Percentiles rank a stretch among this genome's conserved stretches.
Conservation (phyloP, 345 rosid species). For the Aquilaria malaccensis region DNA sequence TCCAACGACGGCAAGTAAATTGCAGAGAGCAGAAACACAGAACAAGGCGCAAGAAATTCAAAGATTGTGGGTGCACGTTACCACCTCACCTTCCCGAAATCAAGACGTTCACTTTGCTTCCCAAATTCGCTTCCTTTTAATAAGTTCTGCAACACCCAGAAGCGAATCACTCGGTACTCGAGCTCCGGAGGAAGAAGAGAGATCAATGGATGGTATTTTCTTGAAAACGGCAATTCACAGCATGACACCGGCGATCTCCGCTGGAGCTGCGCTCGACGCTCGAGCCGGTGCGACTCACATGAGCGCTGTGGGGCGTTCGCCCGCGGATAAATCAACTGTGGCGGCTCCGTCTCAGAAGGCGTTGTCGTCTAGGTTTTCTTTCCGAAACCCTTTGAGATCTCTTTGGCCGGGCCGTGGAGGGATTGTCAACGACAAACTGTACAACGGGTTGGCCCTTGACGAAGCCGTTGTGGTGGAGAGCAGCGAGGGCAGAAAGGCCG, state of each 20-base stretch:
- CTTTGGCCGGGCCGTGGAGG: constrained; percentile 37
- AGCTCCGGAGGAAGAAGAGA: too few species aligned
- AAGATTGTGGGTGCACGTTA: constrained; percentile 38
- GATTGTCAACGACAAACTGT: constrained; percentile 22
- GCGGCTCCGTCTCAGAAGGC: constrained; percentile 32
- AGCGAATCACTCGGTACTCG: too few species aligned
- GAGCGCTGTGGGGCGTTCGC: constrained; percentile 34
- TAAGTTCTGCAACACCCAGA: too few species aligned
- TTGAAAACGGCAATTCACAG: constrained; percentile 49
- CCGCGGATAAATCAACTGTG: constrained; percentile 31
- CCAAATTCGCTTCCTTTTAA: too few species aligned
- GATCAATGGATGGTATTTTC: constrained; percentile 42
- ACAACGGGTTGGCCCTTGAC: constrained; percentile 49
- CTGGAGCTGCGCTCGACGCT: constrained; percentile 31
- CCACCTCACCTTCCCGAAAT: constrained; percentile 29
- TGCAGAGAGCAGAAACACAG: not conserved
- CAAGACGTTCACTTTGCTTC: constrained; percentile 3
- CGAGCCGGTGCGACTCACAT: constrained; percentile 38
- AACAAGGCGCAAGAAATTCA: constrained; percentile 16
- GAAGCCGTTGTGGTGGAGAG: constrained; percentile 49
- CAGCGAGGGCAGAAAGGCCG: constrained; percentile 20
- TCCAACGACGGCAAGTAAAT: too few species aligned
- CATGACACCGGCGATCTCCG: constrained; percentile 45
- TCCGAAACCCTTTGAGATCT: constrained; percentile 45
- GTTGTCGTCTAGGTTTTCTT: constrained; percentile 41